Evolutionary conservation across 176 grass and related monocot species (phyloP).

Genomic region (Cenchrus americanus): DNA sequence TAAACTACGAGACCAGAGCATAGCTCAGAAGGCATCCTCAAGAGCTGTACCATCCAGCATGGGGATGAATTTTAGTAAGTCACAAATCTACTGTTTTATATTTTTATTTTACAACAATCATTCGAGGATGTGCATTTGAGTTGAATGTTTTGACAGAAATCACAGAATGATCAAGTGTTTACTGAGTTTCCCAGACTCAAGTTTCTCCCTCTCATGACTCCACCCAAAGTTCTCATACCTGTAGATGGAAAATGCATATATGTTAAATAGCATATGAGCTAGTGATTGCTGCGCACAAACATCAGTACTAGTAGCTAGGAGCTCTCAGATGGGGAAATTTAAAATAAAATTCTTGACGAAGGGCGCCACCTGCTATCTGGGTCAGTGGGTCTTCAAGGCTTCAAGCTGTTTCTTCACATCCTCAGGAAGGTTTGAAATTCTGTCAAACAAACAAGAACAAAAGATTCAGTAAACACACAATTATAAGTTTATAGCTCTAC

Average conservation of each 20-base stretch:
- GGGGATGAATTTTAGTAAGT: no score
- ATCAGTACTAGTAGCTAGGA: neutral
- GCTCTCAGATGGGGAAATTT: neutral
- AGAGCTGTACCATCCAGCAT: no score
- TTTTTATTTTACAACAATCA: no score
- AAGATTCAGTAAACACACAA: no score
- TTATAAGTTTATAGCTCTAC: no score
- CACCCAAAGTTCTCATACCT: slow-evolving; percentile 87
- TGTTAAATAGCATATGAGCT: neutral
- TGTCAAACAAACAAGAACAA: no score
- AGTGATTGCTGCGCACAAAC: neutral
- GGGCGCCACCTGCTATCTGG: slow-evolving; percentile 75
- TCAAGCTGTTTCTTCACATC: slow-evolving; percentile 65
- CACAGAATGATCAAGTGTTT: slow-evolving; percentile 18
- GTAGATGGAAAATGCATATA: neutral
- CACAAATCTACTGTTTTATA: no score
- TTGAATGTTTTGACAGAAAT: neutral
- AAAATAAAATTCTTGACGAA: neutral
- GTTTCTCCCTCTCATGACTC: slow-evolving; percentile 92
- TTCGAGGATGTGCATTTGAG: no score
- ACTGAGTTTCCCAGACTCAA: slow-evolving; percentile 91
- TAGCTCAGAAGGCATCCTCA: no score
- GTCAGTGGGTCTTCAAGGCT: no score
- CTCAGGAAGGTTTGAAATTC: slow-evolving; percentile 68
- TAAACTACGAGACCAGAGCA: no score